A percentile compares a stretch with the other conserved stretches of the same genome.
Evolutionary conservation across 805 yeast species (phyloP).

Genomic region (Starmerella riodocensis): DNA sequence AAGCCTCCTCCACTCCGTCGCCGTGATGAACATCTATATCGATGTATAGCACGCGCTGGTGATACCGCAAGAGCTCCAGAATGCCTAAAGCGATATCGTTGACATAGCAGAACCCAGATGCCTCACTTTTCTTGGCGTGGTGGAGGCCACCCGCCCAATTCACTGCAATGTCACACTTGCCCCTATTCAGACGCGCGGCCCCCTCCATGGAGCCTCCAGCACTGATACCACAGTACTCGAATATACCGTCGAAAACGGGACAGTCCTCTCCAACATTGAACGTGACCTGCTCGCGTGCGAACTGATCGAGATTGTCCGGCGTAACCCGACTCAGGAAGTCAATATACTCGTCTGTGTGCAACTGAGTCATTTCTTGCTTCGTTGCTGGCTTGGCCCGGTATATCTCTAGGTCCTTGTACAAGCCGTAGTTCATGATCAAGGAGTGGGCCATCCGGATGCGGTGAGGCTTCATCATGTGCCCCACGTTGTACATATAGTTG

Average conservation of each 20-base stretch:
- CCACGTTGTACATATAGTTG: slow-evolving; percentile 94
- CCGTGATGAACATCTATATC: slow-evolving; percentile 96
- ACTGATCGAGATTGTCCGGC: slow-evolving; percentile 80
- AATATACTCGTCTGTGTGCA: slow-evolving; percentile 94
- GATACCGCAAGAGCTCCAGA: slow-evolving; percentile 69
- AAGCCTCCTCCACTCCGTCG: slow-evolving; percentile 96
- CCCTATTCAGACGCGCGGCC: slow-evolving; percentile 68
- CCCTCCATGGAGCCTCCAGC: slow-evolving; percentile 88
- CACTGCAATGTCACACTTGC: slow-evolving; percentile 84
- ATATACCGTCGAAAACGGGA: slow-evolving; percentile 90
- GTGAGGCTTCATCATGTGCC: slow-evolving; percentile 98
- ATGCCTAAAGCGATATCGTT: slow-evolving; percentile 89
- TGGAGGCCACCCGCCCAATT: slow-evolving; percentile 96
- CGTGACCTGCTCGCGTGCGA: slow-evolving; percentile 74
- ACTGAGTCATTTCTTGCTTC: slow-evolving; percentile 94
- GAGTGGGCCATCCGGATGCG: slow-evolving; percentile 98
- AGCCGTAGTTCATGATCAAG: slow-evolving; percentile 89
- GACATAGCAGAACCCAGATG: slow-evolving; percentile 88
- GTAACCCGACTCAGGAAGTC: slow-evolving; percentile 83
- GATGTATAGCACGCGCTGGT: slow-evolving; percentile 82
- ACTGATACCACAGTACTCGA: slow-evolving; percentile 74
- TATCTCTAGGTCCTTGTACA: slow-evolving; percentile 93
- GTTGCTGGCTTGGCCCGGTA: slow-evolving; percentile 97
- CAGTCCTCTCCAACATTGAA: slow-evolving; percentile 96
- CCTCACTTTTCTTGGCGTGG: slow-evolving; percentile 90